These are phyloP conservation scores for Hanseniaspora jakobsenii DNA, from an alignment of 805 yeast species.

Conservation along the genomic window DNA sequence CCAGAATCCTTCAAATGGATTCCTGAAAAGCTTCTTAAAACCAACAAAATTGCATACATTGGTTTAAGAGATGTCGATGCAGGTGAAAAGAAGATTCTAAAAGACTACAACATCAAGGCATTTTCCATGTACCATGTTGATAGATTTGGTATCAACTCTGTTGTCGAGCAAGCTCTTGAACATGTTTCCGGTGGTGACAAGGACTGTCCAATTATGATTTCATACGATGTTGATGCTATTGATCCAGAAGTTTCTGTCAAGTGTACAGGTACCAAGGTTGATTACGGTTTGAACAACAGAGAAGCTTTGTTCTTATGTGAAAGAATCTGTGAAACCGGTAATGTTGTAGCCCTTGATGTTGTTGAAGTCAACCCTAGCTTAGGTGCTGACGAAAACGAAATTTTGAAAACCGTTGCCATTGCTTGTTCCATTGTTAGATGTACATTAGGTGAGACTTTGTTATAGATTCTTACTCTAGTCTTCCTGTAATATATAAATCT, in stretches of 20 bases:
- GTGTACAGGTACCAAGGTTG: conserved; percentile 95
- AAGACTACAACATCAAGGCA: conserved; percentile 63
- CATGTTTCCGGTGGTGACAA: conserved; percentile 39
- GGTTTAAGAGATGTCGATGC: conserved; percentile 89
- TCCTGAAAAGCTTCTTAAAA: conserved; percentile 44
- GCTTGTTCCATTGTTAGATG: conserved; percentile 88
- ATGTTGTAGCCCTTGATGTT: conserved; percentile 73
- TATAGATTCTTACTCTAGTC: too few relatives aligned
- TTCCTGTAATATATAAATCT: too few relatives aligned
- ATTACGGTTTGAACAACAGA: conserved; percentile 89
- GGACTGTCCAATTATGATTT: conserved; percentile 61
- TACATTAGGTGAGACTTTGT: conserved; percentile 82
- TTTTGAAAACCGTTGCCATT: conserved; percentile 73
- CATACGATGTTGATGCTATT: conserved; percentile 93
- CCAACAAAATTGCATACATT: conserved; percentile 72
- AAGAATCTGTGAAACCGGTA: conserved; percentile 83
- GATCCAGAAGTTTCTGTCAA: conserved; percentile 82
- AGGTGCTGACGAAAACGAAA: conserved; percentile 64
- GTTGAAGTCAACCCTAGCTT: conserved; percentile 89
- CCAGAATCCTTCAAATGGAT: conserved; percentile 79
- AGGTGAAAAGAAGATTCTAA: conserved; percentile 67
- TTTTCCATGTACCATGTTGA: conserved; percentile 94
- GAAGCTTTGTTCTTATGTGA: conserved; percentile 90
- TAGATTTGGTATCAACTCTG: conserved; percentile 82
- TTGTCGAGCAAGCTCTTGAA: conserved; percentile 80